phyloP scores from a whole-genome alignment of 208 protist genomes.

The Leishmania turanica region DNA sequence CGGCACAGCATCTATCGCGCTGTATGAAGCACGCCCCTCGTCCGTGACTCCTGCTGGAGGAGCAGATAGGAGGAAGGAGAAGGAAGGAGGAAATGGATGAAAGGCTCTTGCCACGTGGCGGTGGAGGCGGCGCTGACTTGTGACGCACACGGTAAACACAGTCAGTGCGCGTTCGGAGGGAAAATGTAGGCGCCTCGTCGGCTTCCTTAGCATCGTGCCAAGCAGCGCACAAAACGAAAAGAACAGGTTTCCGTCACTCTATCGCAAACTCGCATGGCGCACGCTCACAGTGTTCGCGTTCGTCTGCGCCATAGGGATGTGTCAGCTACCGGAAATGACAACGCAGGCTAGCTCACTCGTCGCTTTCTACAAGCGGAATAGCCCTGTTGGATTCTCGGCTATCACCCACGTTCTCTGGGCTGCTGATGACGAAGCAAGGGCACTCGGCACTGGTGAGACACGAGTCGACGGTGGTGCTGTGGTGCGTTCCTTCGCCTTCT shows the following conservation, averaged over 20 bases:
- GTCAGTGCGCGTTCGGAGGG: not conserved
- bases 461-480: not conserved
- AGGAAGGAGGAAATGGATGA: not conserved
- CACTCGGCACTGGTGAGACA: not conserved
- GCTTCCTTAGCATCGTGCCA: not conserved
- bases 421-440: not conserved
- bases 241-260: not conserved
- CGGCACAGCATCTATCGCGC: not conserved
- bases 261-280: not conserved
- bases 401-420: slow-evolving; percentile 16
- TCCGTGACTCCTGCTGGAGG: not conserved
- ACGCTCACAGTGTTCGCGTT: not conserved
- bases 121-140: not conserved
- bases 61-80: too few relatives aligned
- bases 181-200: not conserved
- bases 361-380: slow-evolving; percentile 30
- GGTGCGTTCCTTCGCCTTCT: slow-evolving; percentile 24
- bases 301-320: not conserved
- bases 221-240: not conserved
- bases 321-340: not conserved
- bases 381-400: slow-evolving; percentile 26
- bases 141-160: not conserved
- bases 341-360: not conserved
- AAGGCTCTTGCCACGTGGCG: not conserved
- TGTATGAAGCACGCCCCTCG: not conserved